Percentiles rank a stretch among this genome's conserved stretches.
phyloP scores from a whole-genome alignment of 2,329 filamentous ascomycete genomes.

The Laburnicola sp. region DNA sequence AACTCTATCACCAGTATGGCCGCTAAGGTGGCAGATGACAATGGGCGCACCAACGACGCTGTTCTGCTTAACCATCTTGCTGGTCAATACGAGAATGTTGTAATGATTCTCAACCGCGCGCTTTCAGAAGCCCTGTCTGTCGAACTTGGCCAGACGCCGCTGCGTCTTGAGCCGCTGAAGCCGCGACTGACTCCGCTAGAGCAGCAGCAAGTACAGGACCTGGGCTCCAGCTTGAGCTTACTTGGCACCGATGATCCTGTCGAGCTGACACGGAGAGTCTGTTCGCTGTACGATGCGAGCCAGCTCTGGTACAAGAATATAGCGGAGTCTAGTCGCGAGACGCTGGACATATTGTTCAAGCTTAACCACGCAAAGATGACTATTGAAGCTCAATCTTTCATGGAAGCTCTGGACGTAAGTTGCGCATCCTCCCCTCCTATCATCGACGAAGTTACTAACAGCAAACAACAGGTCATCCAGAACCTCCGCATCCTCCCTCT shows the following conservation, averaged over 20 bases:
- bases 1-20: slow-evolving; percentile 91
- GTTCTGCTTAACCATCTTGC: slow-evolving; percentile 93
- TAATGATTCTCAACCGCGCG: slow-evolving; percentile 83
- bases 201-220: slow-evolving; percentile 36
- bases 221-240: slow-evolving; percentile 59
- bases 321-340: slow-evolving; percentile 59
- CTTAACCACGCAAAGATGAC: slow-evolving; percentile 64
- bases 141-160: slow-evolving; percentile 78
- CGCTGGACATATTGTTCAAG: slow-evolving; percentile 61
- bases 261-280: slow-evolving; percentile 65
- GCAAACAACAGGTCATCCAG: slow-evolving; percentile 65
- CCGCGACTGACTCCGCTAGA: slow-evolving; percentile 57
- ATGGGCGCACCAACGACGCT: slow-evolving; percentile 88
- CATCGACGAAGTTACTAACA: slow-evolving; percentile 13
- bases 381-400: slow-evolving; percentile 62
- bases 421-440: slow-evolving; percentile 1
- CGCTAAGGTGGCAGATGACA: slow-evolving; percentile 89
- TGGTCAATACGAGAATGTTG: slow-evolving; percentile 93
- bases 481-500: slow-evolving; percentile 79
- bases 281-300: slow-evolving; percentile 63
- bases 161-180: slow-evolving; percentile 78
- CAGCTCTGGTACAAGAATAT: slow-evolving; percentile 65
- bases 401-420: slow-evolving; percentile 67
- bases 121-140: slow-evolving; percentile 86
- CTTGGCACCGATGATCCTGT: slow-evolving; percentile 70